Base-by-base conservation (phyloP, 163 green algal genomes). In the Chlorella variabilis region DNA sequence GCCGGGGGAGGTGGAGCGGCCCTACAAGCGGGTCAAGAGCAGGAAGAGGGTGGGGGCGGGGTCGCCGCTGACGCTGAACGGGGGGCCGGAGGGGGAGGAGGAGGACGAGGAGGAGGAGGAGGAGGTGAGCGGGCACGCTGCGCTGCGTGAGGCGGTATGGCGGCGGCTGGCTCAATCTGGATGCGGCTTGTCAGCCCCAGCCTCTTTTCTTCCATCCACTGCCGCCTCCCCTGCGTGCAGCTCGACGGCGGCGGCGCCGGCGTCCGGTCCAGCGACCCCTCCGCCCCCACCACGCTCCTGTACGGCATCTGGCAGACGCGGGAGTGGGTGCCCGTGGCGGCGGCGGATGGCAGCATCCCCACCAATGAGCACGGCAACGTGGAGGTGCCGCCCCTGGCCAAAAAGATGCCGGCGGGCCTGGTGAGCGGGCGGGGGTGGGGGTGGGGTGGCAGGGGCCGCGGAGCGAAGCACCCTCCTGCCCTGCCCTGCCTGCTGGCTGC, bases 291-390 rank as follows among this genome's bases (percentile, higher is more conserved):
- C 48, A 87, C 89, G 8, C n/a, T 67, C 33, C 86, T 97, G 80
- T 98, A 97, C 81, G 95, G 93, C 34, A 25, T 84, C n/a, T 98
- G 94, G 95, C 95, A 98, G 90, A 97, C 94, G 9, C 68, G 87
- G n/a, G 34, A 48, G 15, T 96, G 87, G 88, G 58, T 59, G 38
- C 82, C 89, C 6, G 89, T 92, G 4, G 76, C 78, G 8, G 93
- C 93, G 21, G 65, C 59, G 33, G 87, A 88, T 56, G 95, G 95
- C 61, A 81, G 90, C 9, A 94, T 98, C 63, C 95, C 95, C 17
- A 92, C 90, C 39, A 97, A 97, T 80, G 92, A 95, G n/a, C 88
- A 86, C 0, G 93, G 92, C 70, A 96, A 96, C 74, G 89, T 98
- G 36, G 91, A 97, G 71, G 89, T 84, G 33, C 93, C 93, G 41